phyloP scores from a whole-genome alignment of 2,329 filamentous ascomycete genomes.

The Exophiala calicioides region DNA sequence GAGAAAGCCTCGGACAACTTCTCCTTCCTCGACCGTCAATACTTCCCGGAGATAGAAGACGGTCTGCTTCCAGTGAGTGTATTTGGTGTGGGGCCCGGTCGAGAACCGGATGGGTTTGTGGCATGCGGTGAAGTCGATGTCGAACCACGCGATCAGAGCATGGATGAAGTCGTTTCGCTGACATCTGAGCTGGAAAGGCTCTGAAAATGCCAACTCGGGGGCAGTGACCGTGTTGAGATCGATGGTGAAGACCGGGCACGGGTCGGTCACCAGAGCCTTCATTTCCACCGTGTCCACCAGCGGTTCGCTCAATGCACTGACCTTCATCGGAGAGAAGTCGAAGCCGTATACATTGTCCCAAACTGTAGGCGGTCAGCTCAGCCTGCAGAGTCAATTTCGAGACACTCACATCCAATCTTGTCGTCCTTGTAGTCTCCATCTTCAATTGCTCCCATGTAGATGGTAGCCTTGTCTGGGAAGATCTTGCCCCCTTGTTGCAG shows the following conservation, averaged over 20 bases:
- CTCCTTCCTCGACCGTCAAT: conserved; percentile 84
- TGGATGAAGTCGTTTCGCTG: conserved; percentile 94
- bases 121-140: conserved; percentile 97
- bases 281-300: conserved; percentile 97
- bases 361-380: conserved; percentile 57
- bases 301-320: conserved; percentile 89
- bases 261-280: conserved; percentile 95
- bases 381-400: not conserved
- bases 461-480: conserved; percentile 98
- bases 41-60: conserved; percentile 97
- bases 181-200: conserved; percentile 72
- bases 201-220: conserved; percentile 79
- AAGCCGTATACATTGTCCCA: conserved; percentile 99
- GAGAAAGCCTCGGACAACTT: conserved; percentile 72
- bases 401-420: conserved; percentile 91
- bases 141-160: conserved; percentile 96
- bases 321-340: conserved; percentile 91
- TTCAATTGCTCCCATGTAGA: conserved; percentile 95
- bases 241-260: conserved; percentile 77
- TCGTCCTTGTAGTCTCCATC: conserved; percentile 99
- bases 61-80: conserved; percentile 99
- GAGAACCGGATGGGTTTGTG: conserved; percentile 98
- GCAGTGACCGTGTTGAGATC: conserved; percentile 89
- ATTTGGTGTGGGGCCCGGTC: conserved; percentile 96
- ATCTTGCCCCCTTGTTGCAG: conserved; percentile 84